A percentile compares a stretch with the other conserved stretches of the same genome.
phyloP scores from a whole-genome alignment of 306 rosid genomes.

The Medicago lupulina region DNA sequence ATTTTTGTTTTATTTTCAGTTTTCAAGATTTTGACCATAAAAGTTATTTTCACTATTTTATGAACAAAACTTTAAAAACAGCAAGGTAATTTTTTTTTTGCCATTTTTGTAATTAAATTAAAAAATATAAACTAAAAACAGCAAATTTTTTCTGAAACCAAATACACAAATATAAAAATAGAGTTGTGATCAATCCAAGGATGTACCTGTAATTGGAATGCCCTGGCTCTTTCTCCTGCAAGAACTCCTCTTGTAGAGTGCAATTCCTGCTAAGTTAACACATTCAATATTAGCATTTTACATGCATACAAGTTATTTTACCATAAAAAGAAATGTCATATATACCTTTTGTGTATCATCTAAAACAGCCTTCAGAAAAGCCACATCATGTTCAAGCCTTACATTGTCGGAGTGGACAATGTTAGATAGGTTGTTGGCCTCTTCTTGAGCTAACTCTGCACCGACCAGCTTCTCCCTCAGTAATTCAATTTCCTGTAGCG shows the following conservation, averaged over 20 bases:
- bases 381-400: slow-evolving; percentile 96
- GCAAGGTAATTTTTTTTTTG: too few relatives aligned
- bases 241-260: slow-evolving; percentile 97
- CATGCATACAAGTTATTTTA: slow-evolving; percentile 13
- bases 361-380: slow-evolving; percentile 95
- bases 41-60: neutral
- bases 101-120: too few relatives aligned
- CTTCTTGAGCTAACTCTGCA: slow-evolving; percentile 85
- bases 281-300: slow-evolving; percentile 26
- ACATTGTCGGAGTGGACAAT: slow-evolving; percentile 93
- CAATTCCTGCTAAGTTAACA: slow-evolving; percentile 59
- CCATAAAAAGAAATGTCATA: slow-evolving; percentile 17
- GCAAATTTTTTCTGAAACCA: neutral
- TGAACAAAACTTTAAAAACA: too few relatives aligned
- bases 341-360: slow-evolving; percentile 96
- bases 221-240: slow-evolving; percentile 88
- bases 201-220: slow-evolving; percentile 91
- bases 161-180: neutral
- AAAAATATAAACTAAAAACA: neutral
- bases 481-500: slow-evolving; percentile 69
- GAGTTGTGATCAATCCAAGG: slow-evolving; percentile 17
- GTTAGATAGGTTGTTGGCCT: slow-evolving; percentile 78
- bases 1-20: neutral
- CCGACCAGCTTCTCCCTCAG: slow-evolving; percentile 78
- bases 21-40: neutral